These are phyloP conservation scores for Talaromyces sp. DNA, from an alignment of 2,329 filamentous ascomycete genomes.

Conservation along the genomic window DNA sequence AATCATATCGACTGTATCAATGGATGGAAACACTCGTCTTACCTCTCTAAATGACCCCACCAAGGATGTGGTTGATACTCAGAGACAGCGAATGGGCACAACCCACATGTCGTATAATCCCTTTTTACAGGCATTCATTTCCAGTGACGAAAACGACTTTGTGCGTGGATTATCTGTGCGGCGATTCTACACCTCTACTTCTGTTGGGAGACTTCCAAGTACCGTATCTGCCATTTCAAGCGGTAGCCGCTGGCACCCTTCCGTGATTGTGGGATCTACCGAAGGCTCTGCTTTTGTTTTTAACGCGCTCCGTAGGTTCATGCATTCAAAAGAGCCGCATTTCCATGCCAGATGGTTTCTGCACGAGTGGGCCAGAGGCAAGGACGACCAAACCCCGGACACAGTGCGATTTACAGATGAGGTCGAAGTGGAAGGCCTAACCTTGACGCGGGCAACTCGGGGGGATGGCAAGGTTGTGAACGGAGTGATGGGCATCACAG, in stretches of 20 bases:
- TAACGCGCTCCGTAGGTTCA: slow-evolving; percentile 48
- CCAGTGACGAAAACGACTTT: slow-evolving; percentile 51
- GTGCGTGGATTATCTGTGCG: slow-evolving; percentile 46
- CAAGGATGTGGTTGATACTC: slow-evolving; percentile 40
- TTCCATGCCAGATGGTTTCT: slow-evolving; percentile 54
- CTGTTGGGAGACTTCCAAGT: slow-evolving; percentile 43
- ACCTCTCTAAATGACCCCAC: slow-evolving; percentile 48
- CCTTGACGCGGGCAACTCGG: slow-evolving; percentile 23
- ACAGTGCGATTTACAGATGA: slow-evolving; percentile 41
- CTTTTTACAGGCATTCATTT: slow-evolving; percentile 48
- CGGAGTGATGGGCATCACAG: slow-evolving; percentile 32
- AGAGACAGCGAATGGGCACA: slow-evolving; percentile 47
- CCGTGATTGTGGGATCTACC: slow-evolving; percentile 47
- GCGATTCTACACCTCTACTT: slow-evolving; percentile 47
- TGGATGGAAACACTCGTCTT: slow-evolving; percentile 52
- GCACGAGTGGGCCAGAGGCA: slow-evolving; percentile 48
- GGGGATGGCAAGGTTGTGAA: slow-evolving; percentile 27
- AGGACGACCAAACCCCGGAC: slow-evolving; percentile 23
- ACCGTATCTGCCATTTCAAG: slow-evolving; percentile 28
- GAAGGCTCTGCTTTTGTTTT: slow-evolving; percentile 47
- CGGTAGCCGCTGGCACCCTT: slow-evolving; percentile 46
- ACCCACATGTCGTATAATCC: slow-evolving; percentile 51
- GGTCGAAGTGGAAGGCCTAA: slow-evolving; percentile 35
- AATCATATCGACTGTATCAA: slow-evolving; percentile 47
- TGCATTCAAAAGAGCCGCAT: slow-evolving; percentile 46